A percentile compares a stretch with the other conserved stretches of the same genome.
These are phyloP conservation scores for Lepiota venenata DNA, from an alignment of 768 basidiomycete species.

Conservation along the genomic window DNA sequence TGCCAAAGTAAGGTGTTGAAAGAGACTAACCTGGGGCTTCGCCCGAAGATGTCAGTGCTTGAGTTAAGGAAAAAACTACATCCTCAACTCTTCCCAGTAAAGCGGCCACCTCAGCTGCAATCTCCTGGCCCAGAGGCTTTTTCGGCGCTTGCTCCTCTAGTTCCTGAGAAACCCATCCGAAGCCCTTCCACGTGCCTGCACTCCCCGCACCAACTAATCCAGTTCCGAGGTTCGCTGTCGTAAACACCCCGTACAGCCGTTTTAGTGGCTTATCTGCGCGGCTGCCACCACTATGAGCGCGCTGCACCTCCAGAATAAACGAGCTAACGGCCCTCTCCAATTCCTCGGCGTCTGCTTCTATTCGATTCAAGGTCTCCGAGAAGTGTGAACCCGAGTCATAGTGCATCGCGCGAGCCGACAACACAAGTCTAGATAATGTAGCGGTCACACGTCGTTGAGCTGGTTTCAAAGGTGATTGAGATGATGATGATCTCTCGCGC, in stretches of 20 bases:
- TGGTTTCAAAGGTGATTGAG: slow-evolving; percentile 62
- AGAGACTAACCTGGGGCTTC: slow-evolving; percentile 34
- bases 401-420: slow-evolving; percentile 87
- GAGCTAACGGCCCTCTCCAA: slow-evolving; percentile 67
- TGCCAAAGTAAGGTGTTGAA: not conserved
- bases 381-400: slow-evolving; percentile 69
- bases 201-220: slow-evolving; percentile 80
- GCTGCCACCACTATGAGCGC: slow-evolving; percentile 38
- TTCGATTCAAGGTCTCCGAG: slow-evolving; percentile 62
- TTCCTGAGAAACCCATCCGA: slow-evolving; percentile 69
- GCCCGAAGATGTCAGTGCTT: slow-evolving; percentile 28
- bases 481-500: slow-evolving; percentile 44
- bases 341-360: slow-evolving; percentile 74
- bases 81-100: slow-evolving; percentile 49
- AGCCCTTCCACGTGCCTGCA: slow-evolving; percentile 79
- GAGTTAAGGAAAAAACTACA: slow-evolving; percentile 36
- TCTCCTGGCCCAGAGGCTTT: slow-evolving; percentile 45
- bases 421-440: slow-evolving; percentile 83
- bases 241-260: slow-evolving; percentile 60
- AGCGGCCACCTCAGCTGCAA: slow-evolving; percentile 50
- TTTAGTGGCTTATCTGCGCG: slow-evolving; percentile 36
- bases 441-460: slow-evolving; percentile 85
- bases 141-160: slow-evolving; percentile 45
- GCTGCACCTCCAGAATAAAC: slow-evolving; percentile 70
- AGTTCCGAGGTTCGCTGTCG: slow-evolving; percentile 61